These are phyloP conservation scores for Xylaria sp. DNA, from an alignment of 2,329 filamentous ascomycete genomes.

Conservation along the genomic window DNA sequence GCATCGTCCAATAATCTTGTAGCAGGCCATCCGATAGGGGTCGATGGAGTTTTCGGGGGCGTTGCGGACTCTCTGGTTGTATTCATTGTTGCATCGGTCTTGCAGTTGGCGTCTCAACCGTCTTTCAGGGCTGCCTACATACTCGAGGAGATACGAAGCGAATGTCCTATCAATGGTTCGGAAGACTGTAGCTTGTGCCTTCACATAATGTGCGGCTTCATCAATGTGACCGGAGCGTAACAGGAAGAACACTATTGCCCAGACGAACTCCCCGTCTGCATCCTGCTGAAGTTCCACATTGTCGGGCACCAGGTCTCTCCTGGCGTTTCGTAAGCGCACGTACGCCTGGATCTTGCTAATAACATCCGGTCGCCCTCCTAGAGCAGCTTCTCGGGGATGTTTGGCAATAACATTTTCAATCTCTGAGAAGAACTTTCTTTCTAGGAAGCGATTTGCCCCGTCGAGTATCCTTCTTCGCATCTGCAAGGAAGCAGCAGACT, in stretches of 20 bases:
- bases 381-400: conserved; percentile 84
- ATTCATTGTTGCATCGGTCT: conserved; percentile 88
- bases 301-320: conserved; percentile 85
- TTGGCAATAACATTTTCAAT: conserved; percentile 79
- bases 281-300: conserved; percentile 77
- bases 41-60: conserved; percentile 87
- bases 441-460: conserved; percentile 80
- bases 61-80: conserved; percentile 82
- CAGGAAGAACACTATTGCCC: conserved; percentile 93
- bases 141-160: conserved; percentile 83
- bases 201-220: conserved; percentile 87
- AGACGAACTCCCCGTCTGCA: conserved; percentile 81
- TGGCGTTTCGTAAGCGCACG: conserved; percentile 77
- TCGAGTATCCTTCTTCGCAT: conserved; percentile 81
- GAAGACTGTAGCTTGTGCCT: conserved; percentile 79
- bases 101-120: conserved; percentile 80
- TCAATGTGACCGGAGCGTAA: conserved; percentile 81
- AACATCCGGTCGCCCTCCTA: conserved; percentile 86
- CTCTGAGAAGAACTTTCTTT: conserved; percentile 79
- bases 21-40: conserved; percentile 95
- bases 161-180: conserved; percentile 91
- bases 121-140: conserved; percentile 76
- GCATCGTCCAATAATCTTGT: conserved; percentile 91
- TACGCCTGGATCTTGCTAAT: conserved; percentile 93
- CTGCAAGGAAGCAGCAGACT: conserved; percentile 65